Conservation (phyloP, 169 alveolate species). For the Plasmodium ovale region DNA sequence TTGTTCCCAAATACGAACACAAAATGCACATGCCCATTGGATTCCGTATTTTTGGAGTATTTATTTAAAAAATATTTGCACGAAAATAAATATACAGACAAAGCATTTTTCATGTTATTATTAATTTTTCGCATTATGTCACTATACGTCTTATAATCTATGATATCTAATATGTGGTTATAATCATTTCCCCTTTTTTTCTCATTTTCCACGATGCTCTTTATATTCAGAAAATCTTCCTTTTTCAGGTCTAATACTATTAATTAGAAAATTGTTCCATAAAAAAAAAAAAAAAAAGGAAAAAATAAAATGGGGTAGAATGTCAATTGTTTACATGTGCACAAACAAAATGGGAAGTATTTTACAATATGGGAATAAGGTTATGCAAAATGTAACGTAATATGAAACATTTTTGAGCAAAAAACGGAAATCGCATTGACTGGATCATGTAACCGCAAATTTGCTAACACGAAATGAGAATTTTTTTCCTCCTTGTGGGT, state of each 20-base stretch:
- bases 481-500: background rate
- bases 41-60: conserved; percentile 27
- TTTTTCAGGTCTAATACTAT: conserved; percentile 39
- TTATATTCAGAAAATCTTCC: conserved; percentile 52
- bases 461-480: too few relatives aligned
- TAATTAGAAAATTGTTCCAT: background rate
- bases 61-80: conserved; percentile 51
- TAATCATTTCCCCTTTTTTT: conserved; percentile 21
- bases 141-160: conserved; percentile 34
- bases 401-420: background rate
- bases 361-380: background rate
- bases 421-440: background rate
- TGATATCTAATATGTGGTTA: conserved; percentile 41
- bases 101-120: conserved; percentile 16
- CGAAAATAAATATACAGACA: conserved; percentile 59
- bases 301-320: too few relatives aligned
- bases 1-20: conserved; percentile 70
- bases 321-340: too few relatives aligned
- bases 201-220: conserved; percentile 41
- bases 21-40: conserved; percentile 23
- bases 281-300: background rate
- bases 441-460: background rate
- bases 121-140: conserved; percentile 37
- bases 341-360: conserved; percentile 2
- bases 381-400: background rate